Conservation (phyloP, 768 basidiomycete genomes). For the Boletales sp. region DNA sequence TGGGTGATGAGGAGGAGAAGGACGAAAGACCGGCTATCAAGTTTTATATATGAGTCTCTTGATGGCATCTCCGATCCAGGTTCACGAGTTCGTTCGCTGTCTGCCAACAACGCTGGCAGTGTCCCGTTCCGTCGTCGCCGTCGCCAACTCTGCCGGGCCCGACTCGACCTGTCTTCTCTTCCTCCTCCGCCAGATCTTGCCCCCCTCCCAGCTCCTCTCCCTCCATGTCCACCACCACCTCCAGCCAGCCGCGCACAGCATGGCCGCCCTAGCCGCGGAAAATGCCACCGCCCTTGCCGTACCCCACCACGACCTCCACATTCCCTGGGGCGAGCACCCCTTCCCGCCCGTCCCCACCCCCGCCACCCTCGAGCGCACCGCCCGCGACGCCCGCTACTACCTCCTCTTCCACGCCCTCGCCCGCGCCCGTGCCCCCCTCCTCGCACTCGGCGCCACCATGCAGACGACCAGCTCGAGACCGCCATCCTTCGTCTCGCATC, state of each 20-base stretch:
- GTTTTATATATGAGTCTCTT: too few species aligned
- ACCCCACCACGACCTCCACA: conserved; percentile 40
- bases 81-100: conserved; percentile 41
- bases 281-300: conserved; percentile 44
- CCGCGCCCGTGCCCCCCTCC: conserved; percentile 29
- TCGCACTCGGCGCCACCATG: conserved; percentile 77
- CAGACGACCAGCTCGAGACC: conserved; percentile 84
- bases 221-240: conserved; percentile 69
- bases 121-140: conserved; percentile 31
- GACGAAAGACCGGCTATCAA: too few species aligned
- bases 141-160: conserved; percentile 79
- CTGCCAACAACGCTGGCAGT: conserved; percentile 5
- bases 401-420: conserved; percentile 48
- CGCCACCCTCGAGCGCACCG: conserved; percentile 49
- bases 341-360: conserved; percentile 48
- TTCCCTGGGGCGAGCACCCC: conserved; percentile 57
- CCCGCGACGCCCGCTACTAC: conserved; percentile 58
- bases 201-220: conserved; percentile 43
- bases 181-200: conserved; percentile 47
- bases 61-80: conserved; percentile 34
- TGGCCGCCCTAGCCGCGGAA: conserved; percentile 48
- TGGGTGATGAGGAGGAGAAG: too few species aligned
- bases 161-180: conserved; percentile 80
- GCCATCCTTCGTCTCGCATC: conserved; percentile 63
- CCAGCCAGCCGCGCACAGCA: conserved; percentile 51